Conservation (phyloP, 805 yeast species). For the Candida hispaniensis region DNA sequence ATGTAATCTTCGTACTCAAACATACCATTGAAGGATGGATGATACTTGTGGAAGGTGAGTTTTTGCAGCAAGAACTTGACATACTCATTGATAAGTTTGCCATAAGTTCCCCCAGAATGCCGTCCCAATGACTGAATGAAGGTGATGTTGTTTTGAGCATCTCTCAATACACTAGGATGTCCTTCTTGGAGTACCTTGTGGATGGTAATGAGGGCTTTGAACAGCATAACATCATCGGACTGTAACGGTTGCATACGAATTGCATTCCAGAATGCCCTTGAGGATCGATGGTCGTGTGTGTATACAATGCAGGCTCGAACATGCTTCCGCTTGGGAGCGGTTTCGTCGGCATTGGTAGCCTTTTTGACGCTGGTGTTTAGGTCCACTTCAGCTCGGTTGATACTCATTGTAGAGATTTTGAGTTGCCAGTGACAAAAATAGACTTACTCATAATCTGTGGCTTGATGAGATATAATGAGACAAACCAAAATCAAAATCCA, state of each 20-base stretch:
- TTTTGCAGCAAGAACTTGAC: conserved; percentile 59
- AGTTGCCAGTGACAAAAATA: too few species aligned
- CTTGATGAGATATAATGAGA: too few species aligned
- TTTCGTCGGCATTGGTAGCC: conserved; percentile 77
- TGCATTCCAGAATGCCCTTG: conserved; percentile 75
- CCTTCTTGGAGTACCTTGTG: conserved; percentile 97
- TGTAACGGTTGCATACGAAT: conserved; percentile 71
- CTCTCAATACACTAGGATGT: conserved; percentile 73
- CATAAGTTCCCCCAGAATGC: conserved; percentile 40
- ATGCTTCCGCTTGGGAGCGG: conserved; percentile 92
- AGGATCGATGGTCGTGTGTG: conserved; percentile 89
- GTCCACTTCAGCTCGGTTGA: conserved; percentile 29
- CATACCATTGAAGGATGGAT: conserved; percentile 86
- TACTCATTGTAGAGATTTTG: conserved; percentile 1
- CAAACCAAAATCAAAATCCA: too few species aligned
- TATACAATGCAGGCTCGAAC: conserved; percentile 91
- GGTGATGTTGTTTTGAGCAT: conserved; percentile 65
- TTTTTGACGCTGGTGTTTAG: conserved; percentile 50
- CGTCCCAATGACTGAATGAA: conserved; percentile 70
- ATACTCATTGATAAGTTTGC: conserved; percentile 67
- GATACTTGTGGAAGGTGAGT: conserved; percentile 69
- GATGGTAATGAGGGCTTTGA: conserved; percentile 72
- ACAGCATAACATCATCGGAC: conserved; percentile 70
- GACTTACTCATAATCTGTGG: too few species aligned
- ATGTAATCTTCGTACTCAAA: conserved; percentile 94